Conservation (phyloP, 1,284 basidiomycete genomes). For the Ustilago trichophora region DNA sequence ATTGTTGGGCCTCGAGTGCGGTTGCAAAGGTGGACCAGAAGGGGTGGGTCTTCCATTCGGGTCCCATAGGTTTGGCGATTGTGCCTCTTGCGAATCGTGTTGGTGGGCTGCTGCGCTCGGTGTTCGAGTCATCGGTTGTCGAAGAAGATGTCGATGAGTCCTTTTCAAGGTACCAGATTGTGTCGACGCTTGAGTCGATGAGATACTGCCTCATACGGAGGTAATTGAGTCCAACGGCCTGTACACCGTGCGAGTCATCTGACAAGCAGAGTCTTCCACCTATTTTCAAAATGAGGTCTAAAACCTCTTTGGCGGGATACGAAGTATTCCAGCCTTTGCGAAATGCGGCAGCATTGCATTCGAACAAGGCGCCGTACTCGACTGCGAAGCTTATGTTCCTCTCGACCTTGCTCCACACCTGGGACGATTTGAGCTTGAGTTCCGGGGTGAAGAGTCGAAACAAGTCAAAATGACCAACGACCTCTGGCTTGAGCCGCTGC, state of each 20-base stretch:
- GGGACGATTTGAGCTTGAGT: slow-evolving; percentile 73
- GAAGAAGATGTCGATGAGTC: neutral
- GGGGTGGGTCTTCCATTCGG: slow-evolving; percentile 22
- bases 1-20: slow-evolving; percentile 4
- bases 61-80: slow-evolving; percentile 19
- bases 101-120: neutral
- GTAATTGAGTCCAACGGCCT: slow-evolving; percentile 89
- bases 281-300: slow-evolving; percentile 75
- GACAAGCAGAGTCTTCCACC: slow-evolving; percentile 85
- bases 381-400: slow-evolving; percentile 81
- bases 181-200: slow-evolving; percentile 72
- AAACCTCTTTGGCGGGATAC: slow-evolving; percentile 82
- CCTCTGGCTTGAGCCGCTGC: slow-evolving; percentile 78
- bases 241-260: slow-evolving; percentile 93
- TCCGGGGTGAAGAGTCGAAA: slow-evolving; percentile 54
- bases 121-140: neutral
- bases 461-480: slow-evolving; percentile 89
- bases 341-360: slow-evolving; percentile 90
- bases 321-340: slow-evolving; percentile 85
- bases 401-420: slow-evolving; percentile 73
- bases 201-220: slow-evolving; percentile 76
- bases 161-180: slow-evolving; percentile 75
- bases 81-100: slow-evolving; percentile 35
- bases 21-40: slow-evolving; percentile 29
- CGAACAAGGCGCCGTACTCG: slow-evolving; percentile 88